A percentile compares a stretch with the other conserved stretches of the same genome.
phyloP scores from a whole-genome alignment of 345 rosid species.

The Citrus hindsii region DNA sequence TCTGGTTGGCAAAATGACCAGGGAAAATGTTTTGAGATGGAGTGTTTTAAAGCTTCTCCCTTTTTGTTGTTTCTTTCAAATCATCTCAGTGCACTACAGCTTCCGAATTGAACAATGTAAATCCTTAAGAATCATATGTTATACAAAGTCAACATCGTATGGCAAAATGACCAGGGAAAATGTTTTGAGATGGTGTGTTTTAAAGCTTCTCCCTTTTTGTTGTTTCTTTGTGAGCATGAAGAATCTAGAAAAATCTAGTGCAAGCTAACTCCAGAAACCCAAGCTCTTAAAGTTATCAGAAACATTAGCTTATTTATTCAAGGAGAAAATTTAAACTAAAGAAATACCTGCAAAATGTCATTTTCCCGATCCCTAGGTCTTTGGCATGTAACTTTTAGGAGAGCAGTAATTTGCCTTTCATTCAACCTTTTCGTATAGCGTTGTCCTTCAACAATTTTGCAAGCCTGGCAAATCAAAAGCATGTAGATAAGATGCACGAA shows the following conservation, averaged over 20 bases:
- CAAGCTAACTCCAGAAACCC: background rate
- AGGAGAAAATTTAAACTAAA: background rate
- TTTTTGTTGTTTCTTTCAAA: background rate
- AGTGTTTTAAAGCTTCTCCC: background rate
- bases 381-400: slow-evolving; percentile 92
- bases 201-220: background rate
- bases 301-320: background rate
- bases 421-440: slow-evolving; percentile 88
- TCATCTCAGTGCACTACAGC: background rate
- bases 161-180: background rate
- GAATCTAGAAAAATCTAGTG: background rate
- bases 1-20: background rate
- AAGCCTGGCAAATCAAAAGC: slow-evolving; percentile 50
- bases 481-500: slow-evolving; percentile 4
- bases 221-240: background rate
- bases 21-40: background rate
- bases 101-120: background rate
- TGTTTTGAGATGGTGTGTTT: background rate
- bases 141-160: background rate
- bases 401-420: slow-evolving; percentile 92
- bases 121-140: background rate
- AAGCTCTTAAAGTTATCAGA: background rate
- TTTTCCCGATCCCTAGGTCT: slow-evolving; percentile 91
- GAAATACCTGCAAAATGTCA: slow-evolving; percentile 66
- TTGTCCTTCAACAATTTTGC: slow-evolving; percentile 98